Evolutionary conservation across 2,329 filamentous ascomycete species (phyloP).

Genomic region (Talaromyces sp.): DNA sequence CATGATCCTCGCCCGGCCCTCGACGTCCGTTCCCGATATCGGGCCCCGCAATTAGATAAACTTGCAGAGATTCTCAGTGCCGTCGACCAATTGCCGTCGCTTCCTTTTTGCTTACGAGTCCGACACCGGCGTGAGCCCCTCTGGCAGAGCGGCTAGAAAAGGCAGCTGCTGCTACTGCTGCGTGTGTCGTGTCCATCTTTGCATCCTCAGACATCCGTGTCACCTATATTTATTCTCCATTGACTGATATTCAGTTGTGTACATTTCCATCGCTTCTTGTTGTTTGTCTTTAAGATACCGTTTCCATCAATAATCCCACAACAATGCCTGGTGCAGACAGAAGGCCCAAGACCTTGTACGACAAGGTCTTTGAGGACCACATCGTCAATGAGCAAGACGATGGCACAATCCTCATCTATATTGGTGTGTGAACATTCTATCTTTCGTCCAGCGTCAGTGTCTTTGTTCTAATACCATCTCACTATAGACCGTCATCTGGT

Average conservation of each 20-base stretch:
- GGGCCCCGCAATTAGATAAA: background rate
- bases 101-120: slow-evolving; percentile 10
- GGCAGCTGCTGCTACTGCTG: slow-evolving; percentile 12
- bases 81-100: slow-evolving; percentile 8
- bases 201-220: background rate
- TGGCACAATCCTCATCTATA: slow-evolving; percentile 88
- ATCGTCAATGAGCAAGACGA: slow-evolving; percentile 94
- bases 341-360: slow-evolving; percentile 81
- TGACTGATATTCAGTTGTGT: slow-evolving; percentile 1
- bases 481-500: slow-evolving; percentile 81
- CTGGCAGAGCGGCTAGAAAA: slow-evolving; percentile 14
- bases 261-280: background rate
- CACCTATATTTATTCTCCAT: background rate
- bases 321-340: slow-evolving; percentile 68
- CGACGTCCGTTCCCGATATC: slow-evolving; percentile 8
- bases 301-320: slow-evolving; percentile 22
- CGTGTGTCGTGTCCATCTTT: slow-evolving; percentile 4
- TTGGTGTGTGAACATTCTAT: slow-evolving; percentile 59
- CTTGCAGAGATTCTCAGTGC: background rate
- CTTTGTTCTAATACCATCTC: slow-evolving; percentile 24
- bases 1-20: background rate
- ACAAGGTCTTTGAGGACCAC: slow-evolving; percentile 94
- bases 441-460: background rate
- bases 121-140: slow-evolving; percentile 19
- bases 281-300: slow-evolving; percentile 3